Base-by-base conservation (phyloP, 2,329 filamentous ascomycete species). In the Exophiala dermatitidis region DNA sequence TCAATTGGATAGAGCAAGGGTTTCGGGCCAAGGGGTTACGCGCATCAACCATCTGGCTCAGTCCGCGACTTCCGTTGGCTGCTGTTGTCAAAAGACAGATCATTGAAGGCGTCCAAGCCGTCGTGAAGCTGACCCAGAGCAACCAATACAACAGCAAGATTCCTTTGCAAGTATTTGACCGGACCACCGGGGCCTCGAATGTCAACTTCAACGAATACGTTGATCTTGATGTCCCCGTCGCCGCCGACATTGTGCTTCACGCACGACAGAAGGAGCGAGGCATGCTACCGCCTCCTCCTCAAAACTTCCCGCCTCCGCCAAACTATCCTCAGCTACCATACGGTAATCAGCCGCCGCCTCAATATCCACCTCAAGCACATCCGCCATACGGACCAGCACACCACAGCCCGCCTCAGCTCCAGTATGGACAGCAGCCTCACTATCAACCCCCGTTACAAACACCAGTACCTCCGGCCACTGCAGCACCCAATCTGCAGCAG, bases 141-240 rank as follows among this genome's bases (percentile, higher is more conserved):
- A 81, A 88, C 26, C 85, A 95, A 64, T 75, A 77, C 33, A 78
- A 78, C 1, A 83, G 83, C 59, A 90, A 85, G 66, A 85, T 97
- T 47, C 81, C 86, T 0, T 73, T 96, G 2, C 88, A 91, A 63
- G 81, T 95, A 4, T 96, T 96, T 65, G 86, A 95, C 69, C 84
- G 90, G 29, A 85, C 82, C 38, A 78, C 76, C 6, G 88, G 87
- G n/a, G 75, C 76, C 12, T 81, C 81, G 62, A 90, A 88, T 60
- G 83, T 94, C 54, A 82, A 83, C 41, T 96, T 88, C 66, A 88
- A 95, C 63, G 86, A 94, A 67, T 97, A 97, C 67, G 81, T 86
- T 53, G 84, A 90, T 62, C 77, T 96, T 1, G 86, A 94, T 34
- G 86, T 90, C 0, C 70, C 74, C 4, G 83, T 90, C 43, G 89